A percentile compares a stretch with the other conserved stretches of the same genome.
Evolutionary conservation across 352 stramenopile genomes (phyloP).

Genomic region (Pythium brachiatum): DNA sequence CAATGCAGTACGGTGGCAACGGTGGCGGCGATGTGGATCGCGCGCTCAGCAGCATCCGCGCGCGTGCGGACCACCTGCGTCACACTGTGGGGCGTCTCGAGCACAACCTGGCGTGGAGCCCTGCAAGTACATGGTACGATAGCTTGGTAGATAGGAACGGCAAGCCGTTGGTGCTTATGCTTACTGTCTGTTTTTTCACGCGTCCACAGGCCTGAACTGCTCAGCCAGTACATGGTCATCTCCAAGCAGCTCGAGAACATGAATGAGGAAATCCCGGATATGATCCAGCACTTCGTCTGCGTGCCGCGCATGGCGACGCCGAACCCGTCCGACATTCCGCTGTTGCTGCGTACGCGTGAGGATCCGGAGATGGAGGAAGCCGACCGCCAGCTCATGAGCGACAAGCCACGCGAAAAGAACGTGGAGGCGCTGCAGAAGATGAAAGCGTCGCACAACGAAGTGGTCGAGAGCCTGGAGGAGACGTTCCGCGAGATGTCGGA

Average conservation of each 20-base stretch:
- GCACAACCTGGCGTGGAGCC: constrained; percentile 79
- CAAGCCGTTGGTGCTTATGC: not conserved
- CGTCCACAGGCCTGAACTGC: constrained; percentile 61
- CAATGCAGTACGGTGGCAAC: constrained; percentile 22
- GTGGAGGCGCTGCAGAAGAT: constrained; percentile 66
- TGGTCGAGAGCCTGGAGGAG: constrained; percentile 75
- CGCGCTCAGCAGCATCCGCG: constrained; percentile 75
- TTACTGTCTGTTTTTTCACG: not conserved
- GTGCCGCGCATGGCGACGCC: constrained; percentile 81
- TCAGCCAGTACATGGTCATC: constrained; percentile 87
- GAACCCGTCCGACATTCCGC: constrained; percentile 71
- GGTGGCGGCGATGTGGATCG: constrained; percentile 68
- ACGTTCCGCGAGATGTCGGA: constrained; percentile 85
- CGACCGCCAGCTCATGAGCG: constrained; percentile 67
- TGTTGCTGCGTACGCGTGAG: constrained; percentile 76
- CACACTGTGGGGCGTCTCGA: constrained; percentile 75
- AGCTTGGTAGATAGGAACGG: not conserved
- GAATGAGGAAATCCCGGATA: constrained; percentile 83
- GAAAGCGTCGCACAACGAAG: constrained; percentile 63
- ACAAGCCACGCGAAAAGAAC: constrained; percentile 66
- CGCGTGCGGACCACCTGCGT: constrained; percentile 74
- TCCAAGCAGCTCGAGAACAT: constrained; percentile 88
- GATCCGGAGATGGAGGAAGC: constrained; percentile 85
- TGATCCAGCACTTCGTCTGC: constrained; percentile 83
- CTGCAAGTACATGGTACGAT: constrained; percentile 68